Conservation (phyloP, 805 yeast genomes). For the Ogataea kodamae region DNA sequence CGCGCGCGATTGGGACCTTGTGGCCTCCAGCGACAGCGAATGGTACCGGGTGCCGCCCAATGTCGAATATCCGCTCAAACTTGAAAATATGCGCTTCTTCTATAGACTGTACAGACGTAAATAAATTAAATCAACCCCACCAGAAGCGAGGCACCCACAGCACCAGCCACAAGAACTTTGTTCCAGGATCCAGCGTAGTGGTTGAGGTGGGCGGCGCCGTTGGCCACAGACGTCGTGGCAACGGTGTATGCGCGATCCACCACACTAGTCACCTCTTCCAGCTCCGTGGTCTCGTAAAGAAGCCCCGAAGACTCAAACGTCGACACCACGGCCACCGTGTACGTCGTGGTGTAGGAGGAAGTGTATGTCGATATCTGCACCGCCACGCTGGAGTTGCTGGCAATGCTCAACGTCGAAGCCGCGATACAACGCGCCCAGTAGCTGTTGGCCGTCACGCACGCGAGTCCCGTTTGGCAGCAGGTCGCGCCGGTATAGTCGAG, state of each 20-base stretch:
- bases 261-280: slow-evolving; percentile 16
- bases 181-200: slow-evolving; percentile 17
- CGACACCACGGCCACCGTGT: slow-evolving; percentile 11
- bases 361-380: slow-evolving; percentile 7
- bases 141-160: slow-evolving; percentile 21
- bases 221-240: slow-evolving; percentile 18
- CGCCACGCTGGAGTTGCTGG: slow-evolving; percentile 4
- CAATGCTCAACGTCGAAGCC: slow-evolving; percentile 19
- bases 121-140: slow-evolving; percentile 18
- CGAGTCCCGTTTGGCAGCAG: slow-evolving; percentile 26
- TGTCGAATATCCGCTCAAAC: slow-evolving; percentile 58
- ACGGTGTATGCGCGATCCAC: slow-evolving; percentile 20
- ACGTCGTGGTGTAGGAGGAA: slow-evolving; percentile 15
- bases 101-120: slow-evolving; percentile 57
- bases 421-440: slow-evolving; percentile 32
- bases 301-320: slow-evolving; percentile 14
- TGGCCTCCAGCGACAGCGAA: slow-evolving; percentile 65
- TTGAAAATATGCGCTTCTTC: slow-evolving; percentile 87
- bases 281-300: slow-evolving; percentile 11
- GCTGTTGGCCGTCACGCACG: slow-evolving; percentile 25
- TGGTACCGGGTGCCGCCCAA: slow-evolving; percentile 66
- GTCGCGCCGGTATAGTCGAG: slow-evolving; percentile 24
- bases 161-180: slow-evolving; percentile 21
- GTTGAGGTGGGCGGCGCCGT: slow-evolving; percentile 15
- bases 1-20: slow-evolving; percentile 62